These are phyloP conservation scores for Solanum aculeatissimum DNA, from an alignment of 305 asterid genomes.

Conservation along the genomic window DNA sequence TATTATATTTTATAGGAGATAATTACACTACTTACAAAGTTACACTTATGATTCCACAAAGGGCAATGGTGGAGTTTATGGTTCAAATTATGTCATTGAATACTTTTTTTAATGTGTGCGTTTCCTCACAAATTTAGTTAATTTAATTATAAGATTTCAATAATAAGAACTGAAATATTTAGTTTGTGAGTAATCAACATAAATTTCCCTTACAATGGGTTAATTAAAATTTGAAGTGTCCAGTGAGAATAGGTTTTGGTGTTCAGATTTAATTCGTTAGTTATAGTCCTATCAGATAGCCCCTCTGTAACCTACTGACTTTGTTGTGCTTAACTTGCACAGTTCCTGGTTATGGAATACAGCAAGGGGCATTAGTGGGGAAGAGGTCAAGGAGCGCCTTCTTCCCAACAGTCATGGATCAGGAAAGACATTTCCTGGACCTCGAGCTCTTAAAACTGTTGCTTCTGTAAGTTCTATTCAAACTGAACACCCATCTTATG, in stretches of 20 bases:
- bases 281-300: not conserved
- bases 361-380: conserved; percentile 82
- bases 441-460: conserved; percentile 61
- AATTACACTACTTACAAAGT: no score
- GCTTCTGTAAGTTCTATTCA: conserved; percentile 34
- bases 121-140: no score
- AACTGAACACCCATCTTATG: not conserved
- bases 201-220: not conserved
- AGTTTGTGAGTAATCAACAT: not conserved
- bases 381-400: conserved; percentile 87
- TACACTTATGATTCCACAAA: no score
- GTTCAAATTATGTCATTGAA: no score
- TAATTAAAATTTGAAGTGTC: not conserved
- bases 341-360: conserved; percentile 92
- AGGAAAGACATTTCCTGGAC: conserved; percentile 95
- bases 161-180: not conserved
- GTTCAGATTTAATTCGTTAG: not conserved
- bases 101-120: no score
- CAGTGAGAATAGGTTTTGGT: not conserved
- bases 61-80: no score
- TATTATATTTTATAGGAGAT: no score
- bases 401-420: conserved; percentile 97
- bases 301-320: conserved; percentile 2
- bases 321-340: conserved; percentile 8
- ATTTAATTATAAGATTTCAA: not conserved